These are phyloP conservation scores for Eucalyptus regnans DNA, from an alignment of 345 rosid genomes.

Conservation along the genomic window DNA sequence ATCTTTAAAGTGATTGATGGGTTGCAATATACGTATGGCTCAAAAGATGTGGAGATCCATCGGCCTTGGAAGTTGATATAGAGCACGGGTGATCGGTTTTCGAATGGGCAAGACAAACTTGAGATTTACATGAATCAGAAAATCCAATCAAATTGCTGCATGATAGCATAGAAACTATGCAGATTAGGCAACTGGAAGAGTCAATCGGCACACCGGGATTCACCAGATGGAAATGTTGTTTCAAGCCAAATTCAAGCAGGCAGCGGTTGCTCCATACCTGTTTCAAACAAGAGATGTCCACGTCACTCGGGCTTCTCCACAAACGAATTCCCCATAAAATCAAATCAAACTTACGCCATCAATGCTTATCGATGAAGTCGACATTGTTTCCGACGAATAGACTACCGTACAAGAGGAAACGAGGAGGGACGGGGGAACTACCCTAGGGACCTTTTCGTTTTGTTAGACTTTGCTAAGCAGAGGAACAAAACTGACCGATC, in stretches of 20 bases:
- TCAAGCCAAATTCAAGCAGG: conserved; percentile 34
- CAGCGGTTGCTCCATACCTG: conserved; percentile 76
- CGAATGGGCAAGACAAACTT: neutral
- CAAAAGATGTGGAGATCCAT: too few species aligned
- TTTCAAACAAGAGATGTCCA: neutral
- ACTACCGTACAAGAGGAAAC: neutral
- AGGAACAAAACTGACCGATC: neutral
- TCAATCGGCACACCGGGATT: neutral
- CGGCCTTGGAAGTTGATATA: too few species aligned
- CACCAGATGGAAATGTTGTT: neutral
- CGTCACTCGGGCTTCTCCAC: conserved; percentile 88
- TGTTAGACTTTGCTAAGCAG: neutral
- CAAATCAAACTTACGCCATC: neutral
- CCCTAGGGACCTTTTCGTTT: neutral
- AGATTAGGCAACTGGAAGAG: neutral
- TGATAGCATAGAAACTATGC: neutral
- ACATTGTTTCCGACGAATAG: neutral
- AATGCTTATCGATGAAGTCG: neutral
- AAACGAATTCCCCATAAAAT: conserved; percentile 69
- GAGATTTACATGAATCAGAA: neutral
- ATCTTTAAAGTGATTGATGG: too few species aligned
- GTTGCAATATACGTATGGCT: too few species aligned
- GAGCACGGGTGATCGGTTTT: too few species aligned
- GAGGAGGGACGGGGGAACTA: neutral
- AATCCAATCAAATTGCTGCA: neutral